Conservation (phyloP, 2,329 filamentous ascomycete species). For the Coniochaeta hoffmannii region DNA sequence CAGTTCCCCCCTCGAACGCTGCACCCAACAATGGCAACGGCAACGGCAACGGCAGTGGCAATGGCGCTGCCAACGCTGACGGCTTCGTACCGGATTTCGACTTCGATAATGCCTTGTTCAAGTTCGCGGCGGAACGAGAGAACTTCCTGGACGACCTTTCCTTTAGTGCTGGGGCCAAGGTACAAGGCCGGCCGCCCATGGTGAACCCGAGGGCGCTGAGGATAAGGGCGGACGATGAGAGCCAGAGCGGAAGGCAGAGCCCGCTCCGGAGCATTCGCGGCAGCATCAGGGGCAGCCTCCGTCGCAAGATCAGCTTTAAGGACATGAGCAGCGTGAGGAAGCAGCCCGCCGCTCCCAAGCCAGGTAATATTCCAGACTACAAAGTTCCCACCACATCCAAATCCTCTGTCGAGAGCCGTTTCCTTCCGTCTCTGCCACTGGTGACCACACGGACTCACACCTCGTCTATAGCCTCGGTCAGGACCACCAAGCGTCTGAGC, state of each 20-base stretch:
- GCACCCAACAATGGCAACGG: slow-evolving; percentile 7
- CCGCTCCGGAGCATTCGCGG: slow-evolving; percentile 29
- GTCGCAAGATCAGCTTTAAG: slow-evolving; percentile 83
- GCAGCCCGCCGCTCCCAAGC: slow-evolving; percentile 68
- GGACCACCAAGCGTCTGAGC: slow-evolving; percentile 82
- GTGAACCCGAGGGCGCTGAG: slow-evolving; percentile 75
- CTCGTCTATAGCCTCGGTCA: slow-evolving; percentile 43
- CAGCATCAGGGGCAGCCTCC: slow-evolving; percentile 72
- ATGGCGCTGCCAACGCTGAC: slow-evolving; percentile 22
- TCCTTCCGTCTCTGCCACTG: neutral
- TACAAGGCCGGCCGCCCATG: slow-evolving; percentile 62
- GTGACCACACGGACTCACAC: slow-evolving; percentile 6
- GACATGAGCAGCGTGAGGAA: slow-evolving; percentile 95
- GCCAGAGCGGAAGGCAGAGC: slow-evolving; percentile 43
- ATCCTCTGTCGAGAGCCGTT: neutral
- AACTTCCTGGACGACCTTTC: slow-evolving; percentile 88
- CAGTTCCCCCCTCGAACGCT: slow-evolving; percentile 21
- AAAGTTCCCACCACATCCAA: slow-evolving; percentile 6
- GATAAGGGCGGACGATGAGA: slow-evolving; percentile 66
- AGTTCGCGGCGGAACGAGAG: slow-evolving; percentile 93
- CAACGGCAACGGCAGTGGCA: slow-evolving; percentile 11
- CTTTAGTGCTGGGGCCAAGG: slow-evolving; percentile 76
- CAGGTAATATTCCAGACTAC: slow-evolving; percentile 47
- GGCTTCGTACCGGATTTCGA: slow-evolving; percentile 62
- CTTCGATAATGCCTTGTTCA: slow-evolving; percentile 86